Evolutionary conservation across 345 rosid species (phyloP), one percentile per base, ranked within the genome.

Genomic region (Linum tenue): DNA sequence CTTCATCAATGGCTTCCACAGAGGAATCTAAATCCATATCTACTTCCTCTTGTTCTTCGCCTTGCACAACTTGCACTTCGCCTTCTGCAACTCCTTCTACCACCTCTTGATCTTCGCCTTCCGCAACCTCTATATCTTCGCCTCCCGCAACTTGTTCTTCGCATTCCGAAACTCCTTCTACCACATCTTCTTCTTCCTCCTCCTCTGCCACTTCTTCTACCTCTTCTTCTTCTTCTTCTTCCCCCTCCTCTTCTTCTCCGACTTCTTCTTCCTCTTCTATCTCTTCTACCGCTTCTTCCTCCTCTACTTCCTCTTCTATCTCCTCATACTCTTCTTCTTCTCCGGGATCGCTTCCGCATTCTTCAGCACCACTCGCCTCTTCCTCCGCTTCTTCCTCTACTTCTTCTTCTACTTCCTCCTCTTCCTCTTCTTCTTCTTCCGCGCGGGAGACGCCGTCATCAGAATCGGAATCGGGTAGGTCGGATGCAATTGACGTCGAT

Each of bases 141-240:
- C 63, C 76, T 6, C 40, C 77, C 1, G 65, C 73, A 12, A 22
- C 67, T 7, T 70, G 64, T 9, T 58, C 70, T 3, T 10, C 55
- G 7, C 64, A 67, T 17, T 51, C 69, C 39, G 17, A 60, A 36
- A 16, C 51, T 0, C 1, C 67, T 12, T 31, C 50, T 3, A 63
- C 69, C 1, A 44, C 40, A 15, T 22, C 63, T 48, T 67, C 66
- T 5, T 42, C 67, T 36, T 67, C 75, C 17, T 56, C 59, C 1
- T 58, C 57, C 10, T 44, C 64, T 37, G 37, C 3, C 31, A 36
- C 1, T 3, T 17, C n/a, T 43, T 44, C 9, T 7, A 42, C 11
- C 11, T 22, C 36, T 63, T 44, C 5, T 36, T 17, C 16, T 3
- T 60, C 16, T 48, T 67, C 66, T 5, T 42, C 67, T 36, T 67